These are phyloP conservation scores for Sodiomyces alkalinus DNA, from an alignment of 2,329 filamentous ascomycete species.

Conservation along the genomic window DNA sequence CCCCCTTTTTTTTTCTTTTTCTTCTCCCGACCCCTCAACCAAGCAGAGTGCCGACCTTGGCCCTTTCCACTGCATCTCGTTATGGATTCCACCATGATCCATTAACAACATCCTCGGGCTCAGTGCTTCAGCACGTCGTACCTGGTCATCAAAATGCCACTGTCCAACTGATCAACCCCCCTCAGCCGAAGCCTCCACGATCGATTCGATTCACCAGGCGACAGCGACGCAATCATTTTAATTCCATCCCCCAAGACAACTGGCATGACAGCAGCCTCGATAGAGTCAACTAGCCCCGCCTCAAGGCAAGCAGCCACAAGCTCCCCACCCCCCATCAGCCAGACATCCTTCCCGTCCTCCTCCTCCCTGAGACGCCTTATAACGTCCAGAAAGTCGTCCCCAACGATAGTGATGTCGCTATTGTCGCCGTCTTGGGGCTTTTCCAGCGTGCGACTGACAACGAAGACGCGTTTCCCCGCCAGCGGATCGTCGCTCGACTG, in stretches of 20 bases:
- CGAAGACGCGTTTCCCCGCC: conserved; percentile 9
- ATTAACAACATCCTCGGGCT: no score
- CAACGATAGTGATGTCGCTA: conserved; percentile 11
- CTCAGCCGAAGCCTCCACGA: conserved; percentile 5
- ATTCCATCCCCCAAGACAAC: conserved; percentile 12
- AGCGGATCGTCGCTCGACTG: conserved; percentile 11
- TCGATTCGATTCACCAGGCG: background rate
- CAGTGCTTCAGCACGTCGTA: conserved; percentile 5
- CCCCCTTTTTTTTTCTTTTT: background rate
- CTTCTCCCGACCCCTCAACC: no score
- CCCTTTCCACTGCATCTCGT: no score
- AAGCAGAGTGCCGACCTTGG: no score
- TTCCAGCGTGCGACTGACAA: conserved; percentile 12
- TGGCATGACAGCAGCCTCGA: conserved; percentile 16
- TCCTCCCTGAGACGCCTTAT: conserved; percentile 10
- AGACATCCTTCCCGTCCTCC: conserved; percentile 13
- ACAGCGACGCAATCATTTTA: conserved; percentile 8
- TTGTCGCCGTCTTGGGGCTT: conserved; percentile 3
- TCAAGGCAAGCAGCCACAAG: conserved; percentile 14
- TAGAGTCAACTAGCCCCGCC: conserved; percentile 14
- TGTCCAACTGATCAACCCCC: conserved; percentile 6
- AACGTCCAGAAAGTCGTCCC: conserved; percentile 6
- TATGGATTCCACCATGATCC: no score
- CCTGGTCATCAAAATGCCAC: conserved; percentile 11
- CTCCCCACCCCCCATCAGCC: conserved; percentile 20